Base-by-base conservation (phyloP, 106 monocot species). In the Allium sativum region DNA sequence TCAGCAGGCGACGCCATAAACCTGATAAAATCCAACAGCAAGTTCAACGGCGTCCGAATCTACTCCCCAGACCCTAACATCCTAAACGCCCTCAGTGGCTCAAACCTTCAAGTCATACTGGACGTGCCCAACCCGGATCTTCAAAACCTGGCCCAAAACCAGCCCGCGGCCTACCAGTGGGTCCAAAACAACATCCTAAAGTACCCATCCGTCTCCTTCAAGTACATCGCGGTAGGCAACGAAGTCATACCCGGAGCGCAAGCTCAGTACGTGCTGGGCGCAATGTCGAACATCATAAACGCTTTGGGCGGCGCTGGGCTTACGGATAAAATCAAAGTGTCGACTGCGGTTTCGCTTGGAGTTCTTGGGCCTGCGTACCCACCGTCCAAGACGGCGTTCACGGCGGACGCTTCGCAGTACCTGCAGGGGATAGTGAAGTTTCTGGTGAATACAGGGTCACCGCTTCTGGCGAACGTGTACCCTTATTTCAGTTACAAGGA, bases 181-280 rank as follows among this genome's bases (percentile, higher is more conserved):
- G 62, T 62, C 62, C 45, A 21, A 9, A 47, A 9, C 12, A 72
- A 68, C 50, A 52, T 73, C 13, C 9, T 15, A 48, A 4, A 55
- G 55, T 66, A 57, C 43, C 16, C 59, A 0, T 45, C 45, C 10
- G 72, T 71, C 45, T 14, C 21, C 0, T 78, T 78, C 68, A 67
- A 72, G 0, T 72, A 76, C 63, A 77, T 84, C 44, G 73, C 51
- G 40, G 79, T 65, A 12, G 84, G 84, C 16, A 84, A 50, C 55
- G 62, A 62, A 12, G 18, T 46, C 1, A 68, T 84, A 47, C 76
- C 79, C 8, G 70, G 68, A 13, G 66, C 67, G 14, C n/a, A 21
- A 1, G 42, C 62, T 14, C 42, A 4, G 3, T 53, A 44, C 62
- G 44, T 71, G 14, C 62, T 62, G 44, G 52, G 53, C 9, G 70